Base-by-base conservation (phyloP, 2,329 filamentous ascomycete species). In the Apiospora koreana region DNA sequence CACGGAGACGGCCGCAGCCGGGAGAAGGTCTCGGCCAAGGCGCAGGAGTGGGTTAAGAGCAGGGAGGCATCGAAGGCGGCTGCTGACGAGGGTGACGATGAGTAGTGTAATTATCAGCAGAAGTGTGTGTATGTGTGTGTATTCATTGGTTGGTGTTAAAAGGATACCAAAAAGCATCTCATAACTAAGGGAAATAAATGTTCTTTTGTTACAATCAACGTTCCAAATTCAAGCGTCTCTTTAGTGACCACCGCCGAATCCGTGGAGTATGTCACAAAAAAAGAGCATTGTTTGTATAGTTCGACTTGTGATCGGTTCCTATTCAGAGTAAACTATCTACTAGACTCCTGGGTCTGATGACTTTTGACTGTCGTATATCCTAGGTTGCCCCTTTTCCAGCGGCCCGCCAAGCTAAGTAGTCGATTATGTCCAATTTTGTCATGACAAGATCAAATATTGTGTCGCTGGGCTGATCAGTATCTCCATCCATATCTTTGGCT, bases 1-100 rank as follows among this genome's bases (percentile, higher is more conserved):
- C 83, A 89, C 71, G 94, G 93, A 1, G 89, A 91, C 77, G 84
- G 86, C 73, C 93, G 93, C 85, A 88, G 87, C 75, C 85, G 89
- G 66, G 92, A 94, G 78, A 88, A 86, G 75, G 93, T 94, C 65
- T 90, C 89, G 78, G 90, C 88, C 23, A 86, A 90, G 79, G 93
- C 93, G 68, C 87, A 86, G 77, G 91, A 92, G 78, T 95, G 91
- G 87, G 91, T 91, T 50, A 88, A 87, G 72, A 80, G 81, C 70
- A 82, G 79, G 69, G 82, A 81, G 71, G 83, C 31, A 1, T 48
- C 35, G n/a, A 68, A 68, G 45, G 45, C 18, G 45, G 66, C 45
- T 16, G 66, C 25, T 25, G 66, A 31, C 35, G 45, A 54, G 18
- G 66, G 25, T 23, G 66, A 54, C 45, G 45, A 68, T 7, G 66